Evolutionary conservation across 331 rosid genomes (phyloP), one percentile per base, ranked within the genome.

Genomic region (Saraca asoca): DNA sequence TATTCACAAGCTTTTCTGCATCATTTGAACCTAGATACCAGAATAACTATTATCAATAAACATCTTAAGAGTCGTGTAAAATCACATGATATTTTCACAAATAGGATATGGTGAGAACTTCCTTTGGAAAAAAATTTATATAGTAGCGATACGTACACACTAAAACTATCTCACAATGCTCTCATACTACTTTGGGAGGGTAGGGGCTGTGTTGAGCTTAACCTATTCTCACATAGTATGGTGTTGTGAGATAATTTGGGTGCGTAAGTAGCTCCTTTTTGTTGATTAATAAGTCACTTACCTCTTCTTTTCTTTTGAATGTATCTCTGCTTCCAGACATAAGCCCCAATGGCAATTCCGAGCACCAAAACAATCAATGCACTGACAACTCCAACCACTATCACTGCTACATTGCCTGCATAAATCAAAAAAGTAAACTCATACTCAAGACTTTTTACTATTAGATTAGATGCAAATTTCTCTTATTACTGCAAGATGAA

Each of bases 271-370:
- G 31, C 3, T 24, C 31, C 31, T 24, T 24, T 24, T 24, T 3
- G 65, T 19, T 13, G 33, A 24, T 55, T 51, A 33, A 14, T 46
- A 48, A 63, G 57, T 9, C 16, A 61, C 14, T 64, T 72, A 87
- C 97, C 95, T 91, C 77, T 88, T 70, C 97, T 75, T 75, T 84
- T 91, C 85, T 79, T 86, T 65, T 85, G 86, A 66, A 88, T 78
- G 46, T 91, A 73, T 84, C 83, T 86, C 17, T 55, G 85, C 31
- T 24, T 24, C 31, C 31, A 24, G 31, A 24, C 65, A 69, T 82
- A 85, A 60, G 62, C 69, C 17, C 88, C 95, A 57, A 80, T 49
- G 14, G 37, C 76, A 11, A 65, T 66, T 34, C 67, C 94, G 43
- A 87, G 79, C 11, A 50, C 78, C 20, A 77, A 54, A 74, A 93